Base-by-base conservation (phyloP, 495 filamentous ascomycete species). In the Tuber microsphaerosporum region DNA sequence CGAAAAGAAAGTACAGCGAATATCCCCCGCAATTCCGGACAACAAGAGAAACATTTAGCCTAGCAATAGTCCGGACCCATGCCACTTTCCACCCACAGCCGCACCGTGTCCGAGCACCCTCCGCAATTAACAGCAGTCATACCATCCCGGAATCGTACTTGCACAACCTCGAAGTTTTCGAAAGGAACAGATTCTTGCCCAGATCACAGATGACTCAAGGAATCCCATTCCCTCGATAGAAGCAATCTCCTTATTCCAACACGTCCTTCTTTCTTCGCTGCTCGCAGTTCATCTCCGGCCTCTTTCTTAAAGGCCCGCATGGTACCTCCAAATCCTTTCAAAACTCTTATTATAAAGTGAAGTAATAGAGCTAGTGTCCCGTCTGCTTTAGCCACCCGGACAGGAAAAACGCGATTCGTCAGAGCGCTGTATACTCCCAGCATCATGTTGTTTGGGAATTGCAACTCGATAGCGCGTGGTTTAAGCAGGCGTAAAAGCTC, bases 401-500 rank as follows among this genome's bases (percentile, higher is more conserved):
- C 6, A 12, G 56, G 56, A 17, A 65, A 65, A 14, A 65, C 56
- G 26, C 56, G 56, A 8, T 65, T 34, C 26, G 56, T 34, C 26
- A 65, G 56, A 65, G 56, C 26, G 56, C 56, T 65, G 14, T 65
- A 65, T 14, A 65, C 56, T 65, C 56, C 56, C 17, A 65, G 56
- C 56, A 65, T 65, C 56, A 65, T 17, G 14, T 65, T 65, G 56
- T 8, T 34, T 16, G 56, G 56, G 26, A 65, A 65, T 34, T 65
- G 56, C 14, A 65, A 34, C 56, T 65, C 56, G 26, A 10, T 17
- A 26, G 56, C 56, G 12, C 2, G 16, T 19, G 56, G 56, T 8
- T 65, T 34, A 8, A 65, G 56, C 19, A 1, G 3, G 16, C 26
- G 56, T 14, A 65, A 19, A 65, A 34, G 14, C 14, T 65, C 5